Conservation (phyloP, 331 rosid species). For the Dryas integrifolia region DNA sequence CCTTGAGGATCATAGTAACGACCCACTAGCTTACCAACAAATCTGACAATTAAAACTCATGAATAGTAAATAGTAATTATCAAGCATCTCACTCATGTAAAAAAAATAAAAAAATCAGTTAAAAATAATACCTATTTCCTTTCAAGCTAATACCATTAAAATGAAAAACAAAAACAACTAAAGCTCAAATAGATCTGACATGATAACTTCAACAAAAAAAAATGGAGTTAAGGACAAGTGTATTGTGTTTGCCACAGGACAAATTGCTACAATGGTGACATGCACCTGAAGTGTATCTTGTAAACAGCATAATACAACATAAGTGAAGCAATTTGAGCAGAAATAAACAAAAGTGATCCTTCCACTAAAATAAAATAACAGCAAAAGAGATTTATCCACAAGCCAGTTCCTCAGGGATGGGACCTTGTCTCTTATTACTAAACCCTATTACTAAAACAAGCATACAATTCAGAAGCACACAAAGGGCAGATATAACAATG, state of each 20-base stretch:
- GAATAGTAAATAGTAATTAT: constrained; percentile 14
- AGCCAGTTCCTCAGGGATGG: no score
- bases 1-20: constrained; percentile 72
- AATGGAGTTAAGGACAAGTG: not conserved
- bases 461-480: no score
- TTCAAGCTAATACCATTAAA: not conserved
- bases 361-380: no score
- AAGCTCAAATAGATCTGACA: not conserved
- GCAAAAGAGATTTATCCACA: no score
- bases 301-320: not conserved
- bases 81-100: not conserved
- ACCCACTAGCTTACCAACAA: constrained; percentile 82
- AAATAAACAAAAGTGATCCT: no score
- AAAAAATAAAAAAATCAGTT: not conserved
- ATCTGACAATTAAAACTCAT: constrained; percentile 39
- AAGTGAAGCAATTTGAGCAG: no score
- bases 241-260: not conserved
- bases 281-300: not conserved
- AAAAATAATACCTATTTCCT: not conserved
- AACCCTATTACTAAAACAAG: no score
- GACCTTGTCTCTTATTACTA: no score
- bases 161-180: not conserved
- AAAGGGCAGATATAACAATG: not conserved
- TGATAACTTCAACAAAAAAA: not conserved
- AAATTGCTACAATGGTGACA: not conserved